phyloP scores from a whole-genome alignment of 257 asterid genomes.

The Scutellaria galericulata region DNA sequence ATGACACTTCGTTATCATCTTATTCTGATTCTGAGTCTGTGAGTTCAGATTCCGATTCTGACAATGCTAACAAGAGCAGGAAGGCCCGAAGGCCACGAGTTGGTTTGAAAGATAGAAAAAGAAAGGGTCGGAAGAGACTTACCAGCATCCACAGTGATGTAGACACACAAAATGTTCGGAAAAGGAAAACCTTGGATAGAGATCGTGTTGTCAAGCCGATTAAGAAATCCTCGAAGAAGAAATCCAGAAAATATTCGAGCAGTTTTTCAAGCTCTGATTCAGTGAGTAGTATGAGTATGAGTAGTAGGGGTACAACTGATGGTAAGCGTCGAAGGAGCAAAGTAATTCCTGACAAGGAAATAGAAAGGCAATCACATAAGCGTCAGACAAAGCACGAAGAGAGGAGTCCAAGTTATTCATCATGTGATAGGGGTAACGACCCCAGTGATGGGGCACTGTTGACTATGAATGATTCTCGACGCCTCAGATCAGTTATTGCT shows the following conservation, averaged over 20 bases:
- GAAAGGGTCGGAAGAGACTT: constrained; percentile 46
- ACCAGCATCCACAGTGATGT: constrained; percentile 39
- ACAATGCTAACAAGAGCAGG: constrained; percentile 46
- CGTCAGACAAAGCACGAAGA: constrained; percentile 37
- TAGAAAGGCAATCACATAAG: constrained; percentile 34
- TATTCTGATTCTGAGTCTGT: constrained; percentile 58
- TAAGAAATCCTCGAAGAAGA: constrained; percentile 62
- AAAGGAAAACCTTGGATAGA: constrained; percentile 61
- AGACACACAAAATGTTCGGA: constrained; percentile 25
- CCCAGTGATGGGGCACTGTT: constrained; percentile 44
- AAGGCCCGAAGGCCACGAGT: constrained; percentile 40
- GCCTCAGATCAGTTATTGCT: constrained; percentile 75
- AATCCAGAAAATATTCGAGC: constrained; percentile 48
- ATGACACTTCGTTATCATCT: constrained; percentile 50
- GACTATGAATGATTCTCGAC: constrained; percentile 52
- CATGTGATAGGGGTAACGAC: constrained; percentile 40
- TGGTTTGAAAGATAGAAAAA: constrained; percentile 43
- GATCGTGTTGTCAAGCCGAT: constrained; percentile 43
- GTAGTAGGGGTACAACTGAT: constrained; percentile 45
- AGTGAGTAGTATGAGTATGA: constrained; percentile 53
- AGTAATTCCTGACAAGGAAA: constrained; percentile 13
- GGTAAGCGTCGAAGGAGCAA: constrained; percentile 36
- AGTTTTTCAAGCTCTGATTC: constrained; percentile 65
- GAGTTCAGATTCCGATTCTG: constrained; percentile 58
- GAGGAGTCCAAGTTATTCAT: constrained; percentile 52